These are phyloP conservation scores for Polysphondylium violaceum DNA, from an alignment of 78 protist species.

Conservation along the genomic window DNA sequence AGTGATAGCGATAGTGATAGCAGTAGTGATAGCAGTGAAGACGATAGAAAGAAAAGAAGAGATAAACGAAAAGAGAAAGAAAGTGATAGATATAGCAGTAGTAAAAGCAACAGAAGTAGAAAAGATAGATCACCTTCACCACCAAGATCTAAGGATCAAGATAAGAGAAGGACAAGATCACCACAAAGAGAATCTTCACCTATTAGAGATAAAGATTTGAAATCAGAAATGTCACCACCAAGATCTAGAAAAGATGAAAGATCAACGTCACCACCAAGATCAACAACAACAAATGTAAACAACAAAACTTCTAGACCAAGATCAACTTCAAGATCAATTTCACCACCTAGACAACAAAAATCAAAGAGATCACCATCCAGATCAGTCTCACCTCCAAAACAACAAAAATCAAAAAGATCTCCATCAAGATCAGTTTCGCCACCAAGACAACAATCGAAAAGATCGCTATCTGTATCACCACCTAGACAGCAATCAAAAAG, in stretches of 20 bases:
- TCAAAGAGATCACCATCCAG: too few relatives aligned
- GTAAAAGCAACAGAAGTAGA: neutral
- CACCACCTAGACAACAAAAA: constrained; percentile 13
- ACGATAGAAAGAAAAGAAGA: neutral
- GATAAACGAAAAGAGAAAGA: constrained; percentile 21
- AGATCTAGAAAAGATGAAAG: neutral
- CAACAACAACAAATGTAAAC: constrained; percentile 22
- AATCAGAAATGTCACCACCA: neutral
- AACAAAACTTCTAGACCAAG: too few relatives aligned
- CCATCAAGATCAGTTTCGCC: constrained; percentile 30
- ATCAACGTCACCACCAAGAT: neutral
- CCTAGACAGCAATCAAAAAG: too few relatives aligned
- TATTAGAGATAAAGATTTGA: neutral
- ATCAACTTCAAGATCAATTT: neutral
- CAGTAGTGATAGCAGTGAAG: neutral
- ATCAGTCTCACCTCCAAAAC: constrained; percentile 12
- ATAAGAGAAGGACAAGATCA: neutral
- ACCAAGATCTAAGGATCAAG: constrained; percentile 1
- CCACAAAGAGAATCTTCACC: neutral
- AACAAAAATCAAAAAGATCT: neutral
- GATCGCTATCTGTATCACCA: too few relatives aligned
- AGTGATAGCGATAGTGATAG: neutral
- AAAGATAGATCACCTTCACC: constrained; percentile 3
- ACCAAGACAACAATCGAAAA: neutral
- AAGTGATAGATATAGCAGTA: neutral